Conservation (phyloP, 1,284 basidiomycete species). For the Puccinia sorghi region DNA sequence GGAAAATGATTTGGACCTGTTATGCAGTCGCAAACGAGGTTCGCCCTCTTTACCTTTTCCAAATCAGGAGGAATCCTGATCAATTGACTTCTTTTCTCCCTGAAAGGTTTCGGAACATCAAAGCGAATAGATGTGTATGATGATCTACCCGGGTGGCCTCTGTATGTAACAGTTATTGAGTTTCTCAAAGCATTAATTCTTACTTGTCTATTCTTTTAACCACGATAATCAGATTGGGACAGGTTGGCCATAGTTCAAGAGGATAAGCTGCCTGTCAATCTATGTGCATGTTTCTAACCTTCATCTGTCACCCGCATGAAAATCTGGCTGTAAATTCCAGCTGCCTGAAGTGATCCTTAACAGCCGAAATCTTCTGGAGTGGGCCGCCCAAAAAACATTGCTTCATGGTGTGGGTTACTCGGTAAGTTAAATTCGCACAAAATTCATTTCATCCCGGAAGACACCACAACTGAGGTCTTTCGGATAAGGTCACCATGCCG, state of each 20-base stretch:
- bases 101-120: slow-evolving; percentile 43
- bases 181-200: slow-evolving; percentile 1
- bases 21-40: slow-evolving; percentile 43
- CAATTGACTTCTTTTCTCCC: background rate
- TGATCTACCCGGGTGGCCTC: slow-evolving; percentile 48
- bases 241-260: slow-evolving; percentile 19
- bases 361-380: slow-evolving; percentile 40
- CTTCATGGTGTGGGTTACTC: slow-evolving; percentile 34
- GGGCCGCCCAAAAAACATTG: slow-evolving; percentile 27
- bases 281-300: background rate
- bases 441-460: background rate
- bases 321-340: background rate
- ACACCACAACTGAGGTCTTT: background rate
- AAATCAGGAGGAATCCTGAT: background rate
- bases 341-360: slow-evolving; percentile 46
- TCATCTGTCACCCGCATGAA: background rate
- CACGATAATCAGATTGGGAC: slow-evolving; percentile 23
- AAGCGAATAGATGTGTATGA: slow-evolving; percentile 45
- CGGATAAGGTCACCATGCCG: slow-evolving; percentile 40
- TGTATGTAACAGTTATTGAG: slow-evolving; percentile 21
- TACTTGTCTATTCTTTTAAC: background rate
- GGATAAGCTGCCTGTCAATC: background rate
- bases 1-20: background rate
- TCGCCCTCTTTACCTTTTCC: background rate
- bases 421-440: background rate